Evolutionary conservation across 805 yeast genomes (phyloP).

Genomic region (Kockiozyma suomiensis): DNA sequence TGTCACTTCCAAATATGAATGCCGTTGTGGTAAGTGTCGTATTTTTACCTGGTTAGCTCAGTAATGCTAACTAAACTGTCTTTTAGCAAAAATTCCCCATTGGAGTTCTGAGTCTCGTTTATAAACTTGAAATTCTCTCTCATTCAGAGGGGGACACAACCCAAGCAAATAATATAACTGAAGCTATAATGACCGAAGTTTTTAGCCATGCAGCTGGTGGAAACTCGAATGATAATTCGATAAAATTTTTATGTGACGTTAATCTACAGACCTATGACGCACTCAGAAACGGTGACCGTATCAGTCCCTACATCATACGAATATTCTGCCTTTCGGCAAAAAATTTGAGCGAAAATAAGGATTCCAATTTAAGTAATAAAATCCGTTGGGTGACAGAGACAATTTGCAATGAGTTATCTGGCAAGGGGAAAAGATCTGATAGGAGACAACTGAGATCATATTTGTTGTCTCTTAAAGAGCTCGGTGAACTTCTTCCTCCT

Average conservation of each 20-base stretch:
- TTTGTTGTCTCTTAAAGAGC: constrained; percentile 4
- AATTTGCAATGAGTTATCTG: neutral
- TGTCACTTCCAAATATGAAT: constrained; percentile 22
- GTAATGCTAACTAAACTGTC: constrained; percentile 47
- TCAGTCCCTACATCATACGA: neutral
- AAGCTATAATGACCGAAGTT: constrained; percentile 6
- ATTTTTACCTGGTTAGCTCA: too few relatives aligned
- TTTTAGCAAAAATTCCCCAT: constrained; percentile 13
- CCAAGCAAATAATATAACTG: constrained; percentile 3
- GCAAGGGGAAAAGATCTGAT: neutral
- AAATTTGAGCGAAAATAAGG: neutral
- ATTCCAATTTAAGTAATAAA: neutral
- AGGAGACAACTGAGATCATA: neutral
- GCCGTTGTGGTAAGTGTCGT: constrained; percentile 15
- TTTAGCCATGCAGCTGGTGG: constrained; percentile 11
- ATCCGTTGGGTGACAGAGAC: neutral
- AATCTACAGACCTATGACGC: neutral
- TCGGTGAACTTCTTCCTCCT: neutral
- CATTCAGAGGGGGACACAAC: neutral
- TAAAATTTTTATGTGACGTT: neutral
- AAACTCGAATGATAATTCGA: neutral
- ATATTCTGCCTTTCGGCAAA: neutral
- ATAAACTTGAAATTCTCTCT: neutral
- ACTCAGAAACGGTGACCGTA: neutral
- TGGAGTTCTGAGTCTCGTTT: constrained; percentile 1